Evolutionary conservation across 148 eudicot genomes (phyloP).

Genomic region (Rhododendron mucronatum): DNA sequence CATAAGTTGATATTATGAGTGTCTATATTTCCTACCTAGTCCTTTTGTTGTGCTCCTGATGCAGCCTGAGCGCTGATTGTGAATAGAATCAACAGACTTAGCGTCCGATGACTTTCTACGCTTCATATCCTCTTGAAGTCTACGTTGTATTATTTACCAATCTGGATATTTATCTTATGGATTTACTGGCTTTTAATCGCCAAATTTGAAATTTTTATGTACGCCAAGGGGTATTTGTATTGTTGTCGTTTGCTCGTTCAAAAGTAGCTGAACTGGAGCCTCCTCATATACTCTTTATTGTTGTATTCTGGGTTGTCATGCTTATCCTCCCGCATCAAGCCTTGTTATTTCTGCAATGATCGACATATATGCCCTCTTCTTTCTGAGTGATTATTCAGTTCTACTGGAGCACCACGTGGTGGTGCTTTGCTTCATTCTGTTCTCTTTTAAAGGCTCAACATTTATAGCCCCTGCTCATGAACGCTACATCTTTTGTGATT

Average conservation of each 20-base stretch:
- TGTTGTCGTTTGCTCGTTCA: background rate
- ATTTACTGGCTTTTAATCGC: background rate
- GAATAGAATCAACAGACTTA: background rate
- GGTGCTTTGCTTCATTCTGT: background rate
- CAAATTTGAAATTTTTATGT: background rate
- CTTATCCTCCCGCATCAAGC: background rate
- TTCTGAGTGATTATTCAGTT: too few species aligned
- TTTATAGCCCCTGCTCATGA: background rate
- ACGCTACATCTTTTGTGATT: background rate
- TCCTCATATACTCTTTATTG: background rate
- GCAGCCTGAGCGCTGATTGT: background rate
- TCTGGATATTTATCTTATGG: background rate
- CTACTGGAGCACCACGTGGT: too few species aligned
- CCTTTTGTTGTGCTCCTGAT: background rate
- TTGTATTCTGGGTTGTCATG: background rate
- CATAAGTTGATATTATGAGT: background rate
- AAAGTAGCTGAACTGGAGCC: background rate
- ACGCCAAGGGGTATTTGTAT: too few species aligned
- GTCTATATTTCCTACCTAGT: background rate
- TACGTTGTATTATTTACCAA: background rate
- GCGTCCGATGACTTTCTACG: background rate
- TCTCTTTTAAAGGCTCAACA: background rate
- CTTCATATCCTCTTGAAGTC: background rate
- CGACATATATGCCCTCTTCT: background rate
- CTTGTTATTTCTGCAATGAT: background rate